Base-by-base conservation (phyloP, 768 basidiomycete genomes). In the Trametes coccinea region DNA sequence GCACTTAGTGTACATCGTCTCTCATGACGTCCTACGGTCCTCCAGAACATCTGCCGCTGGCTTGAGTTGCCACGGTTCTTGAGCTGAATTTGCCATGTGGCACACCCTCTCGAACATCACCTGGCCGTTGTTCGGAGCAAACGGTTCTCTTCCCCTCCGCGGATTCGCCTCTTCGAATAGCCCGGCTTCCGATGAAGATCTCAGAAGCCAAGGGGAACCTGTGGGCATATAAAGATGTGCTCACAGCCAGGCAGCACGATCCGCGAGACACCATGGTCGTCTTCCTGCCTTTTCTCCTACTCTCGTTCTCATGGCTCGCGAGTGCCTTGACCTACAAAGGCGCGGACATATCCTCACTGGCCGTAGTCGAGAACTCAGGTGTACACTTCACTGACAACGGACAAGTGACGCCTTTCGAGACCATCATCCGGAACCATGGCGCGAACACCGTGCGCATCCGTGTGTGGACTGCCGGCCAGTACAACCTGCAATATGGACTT, bases 391-490 rank as follows among this genome's bases (percentile, higher is more conserved):
- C 78, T 29, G 82, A 84, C 60, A 69, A 71, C 22, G 77, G 77
- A 1, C 55, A 63, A 34, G 65, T 66, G 7, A 59, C 67, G 49
- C 64, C 73, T 1, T 80, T 85, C 60, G 85, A 88, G 66, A 78
- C 74, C 0, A 87, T 88, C 56, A 73, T 86, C 6, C 71, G 71
- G 10, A 77, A 77, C 49, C 80, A 84, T 61, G 86, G 85, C 34
- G 75, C 77, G 47, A 87, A 86, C 62, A 73, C 84, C 6, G 85
- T 82, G 8, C 80, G 86, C 11, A 81, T 86, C 47, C 76, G 86
- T 11, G 72, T 88, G 31, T 88, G 86, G 86, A 86, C 84, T 0
- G 81, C 83, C 62, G 83, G 82, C n/a, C 77, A 77, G 61, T 86
- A 86, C 67, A 82, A 80, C 63, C 69, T 84, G 56, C 72, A 68